Evolutionary conservation across 2,329 filamentous ascomycete genomes (phyloP).

Genomic region (Nemania sp.): DNA sequence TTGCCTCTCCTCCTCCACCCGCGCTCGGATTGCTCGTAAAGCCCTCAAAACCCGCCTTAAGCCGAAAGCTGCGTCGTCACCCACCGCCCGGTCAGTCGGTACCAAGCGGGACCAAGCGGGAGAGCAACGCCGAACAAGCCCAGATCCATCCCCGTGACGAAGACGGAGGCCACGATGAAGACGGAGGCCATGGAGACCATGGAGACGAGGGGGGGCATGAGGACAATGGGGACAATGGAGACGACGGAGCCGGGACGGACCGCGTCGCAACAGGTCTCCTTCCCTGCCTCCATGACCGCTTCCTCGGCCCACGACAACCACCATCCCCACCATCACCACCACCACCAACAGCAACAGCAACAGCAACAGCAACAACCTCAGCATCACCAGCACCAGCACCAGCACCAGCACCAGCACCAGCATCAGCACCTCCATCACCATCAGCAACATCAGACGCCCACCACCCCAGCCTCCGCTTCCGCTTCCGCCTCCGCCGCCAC

Average conservation of each 20-base stretch:
- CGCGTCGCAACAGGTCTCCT: slow-evolving; percentile 22
- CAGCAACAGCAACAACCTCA: background rate
- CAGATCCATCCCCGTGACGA: background rate
- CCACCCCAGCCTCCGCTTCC: background rate
- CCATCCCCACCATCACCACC: background rate
- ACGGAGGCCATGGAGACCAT: too few relatives aligned
- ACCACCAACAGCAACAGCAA: background rate
- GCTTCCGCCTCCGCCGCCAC: background rate
- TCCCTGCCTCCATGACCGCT: slow-evolving; percentile 11
- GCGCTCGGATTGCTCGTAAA: slow-evolving; percentile 31
- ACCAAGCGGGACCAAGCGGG: background rate
- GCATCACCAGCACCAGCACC: background rate
- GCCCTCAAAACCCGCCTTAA: slow-evolving; percentile 43
- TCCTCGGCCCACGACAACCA: slow-evolving; percentile 9
- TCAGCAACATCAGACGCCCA: background rate
- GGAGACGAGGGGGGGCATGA: too few relatives aligned
- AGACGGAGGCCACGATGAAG: background rate
- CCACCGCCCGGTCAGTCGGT: slow-evolving; percentile 2
- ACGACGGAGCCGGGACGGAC: slow-evolving; percentile 12
- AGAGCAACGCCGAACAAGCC: background rate
- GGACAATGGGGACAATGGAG: too few relatives aligned
- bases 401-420: background rate
- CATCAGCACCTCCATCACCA: background rate
- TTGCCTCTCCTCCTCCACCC: slow-evolving; percentile 11
- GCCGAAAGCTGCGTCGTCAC: slow-evolving; percentile 34